phyloP scores from a whole-genome alignment of 441 rosid species.

The Biscutella auriculata region DNA sequence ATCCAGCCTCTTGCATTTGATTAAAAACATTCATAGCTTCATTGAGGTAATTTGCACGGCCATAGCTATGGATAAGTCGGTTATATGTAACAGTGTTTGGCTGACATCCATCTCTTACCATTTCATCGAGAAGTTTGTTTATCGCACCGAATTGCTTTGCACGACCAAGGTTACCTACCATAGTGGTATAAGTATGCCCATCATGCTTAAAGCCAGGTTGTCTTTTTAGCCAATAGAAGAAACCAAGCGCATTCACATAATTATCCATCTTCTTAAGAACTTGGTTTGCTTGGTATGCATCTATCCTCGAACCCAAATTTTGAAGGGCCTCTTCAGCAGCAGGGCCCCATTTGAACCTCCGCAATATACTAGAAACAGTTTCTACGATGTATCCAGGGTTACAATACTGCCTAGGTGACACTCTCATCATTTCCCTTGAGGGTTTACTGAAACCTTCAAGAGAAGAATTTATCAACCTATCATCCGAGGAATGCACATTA shows the following conservation, averaged over 20 bases:
- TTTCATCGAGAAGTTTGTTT: slow-evolving; percentile 65
- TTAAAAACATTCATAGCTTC: slow-evolving; percentile 63
- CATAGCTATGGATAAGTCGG: slow-evolving; percentile 84
- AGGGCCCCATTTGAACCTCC: slow-evolving; percentile 58
- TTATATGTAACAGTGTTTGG: slow-evolving; percentile 88
- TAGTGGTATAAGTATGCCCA: slow-evolving; percentile 87
- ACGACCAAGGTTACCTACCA: slow-evolving; percentile 91
- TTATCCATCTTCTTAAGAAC: slow-evolving; percentile 74
- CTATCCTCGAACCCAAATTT: slow-evolving; percentile 36
- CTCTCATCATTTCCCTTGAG: slow-evolving; percentile 32
- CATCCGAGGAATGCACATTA: slow-evolving; percentile 26
- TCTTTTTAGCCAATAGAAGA: slow-evolving; percentile 73
- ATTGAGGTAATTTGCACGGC: slow-evolving; percentile 77
- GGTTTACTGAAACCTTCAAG: slow-evolving; percentile 14
- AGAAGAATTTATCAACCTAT: slow-evolving; percentile 18
- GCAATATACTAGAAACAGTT: slow-evolving; percentile 47
- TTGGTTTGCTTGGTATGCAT: slow-evolving; percentile 91
- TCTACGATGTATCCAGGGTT: slow-evolving; percentile 39
- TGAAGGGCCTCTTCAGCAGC: slow-evolving; percentile 64
- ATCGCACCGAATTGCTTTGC: slow-evolving; percentile 62
- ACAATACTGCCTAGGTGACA: slow-evolving; percentile 29
- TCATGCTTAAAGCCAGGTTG: slow-evolving; percentile 74
- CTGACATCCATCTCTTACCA: slow-evolving; percentile 75
- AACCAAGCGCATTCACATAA: slow-evolving; percentile 64
- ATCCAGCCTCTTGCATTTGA: slow-evolving; percentile 62